phyloP scores from a whole-genome alignment of 768 basidiomycete species.

The Boletus subparvulus region DNA sequence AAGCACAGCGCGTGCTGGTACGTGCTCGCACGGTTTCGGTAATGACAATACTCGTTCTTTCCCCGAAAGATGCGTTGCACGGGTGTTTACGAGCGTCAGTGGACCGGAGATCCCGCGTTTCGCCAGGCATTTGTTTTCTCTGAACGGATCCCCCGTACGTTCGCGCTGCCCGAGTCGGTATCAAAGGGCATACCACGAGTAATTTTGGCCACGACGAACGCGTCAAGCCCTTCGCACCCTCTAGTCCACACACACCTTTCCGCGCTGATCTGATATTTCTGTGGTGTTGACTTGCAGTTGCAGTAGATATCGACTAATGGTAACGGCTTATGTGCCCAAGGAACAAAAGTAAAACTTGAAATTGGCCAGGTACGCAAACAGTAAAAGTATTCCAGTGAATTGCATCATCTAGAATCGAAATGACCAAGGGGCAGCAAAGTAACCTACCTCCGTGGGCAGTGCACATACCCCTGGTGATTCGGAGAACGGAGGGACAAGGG shows the following conservation, averaged over 20 bases:
- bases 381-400: too few relatives aligned
- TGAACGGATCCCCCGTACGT: slow-evolving; percentile 5
- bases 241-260: not conserved
- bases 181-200: not conserved
- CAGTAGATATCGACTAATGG: too few relatives aligned
- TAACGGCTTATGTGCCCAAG: too few relatives aligned
- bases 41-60: slow-evolving; percentile 15
- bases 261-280: slow-evolving; percentile 23
- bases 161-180: not conserved
- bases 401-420: too few relatives aligned
- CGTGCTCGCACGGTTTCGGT: slow-evolving; percentile 12
- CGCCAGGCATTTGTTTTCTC: not conserved
- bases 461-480: slow-evolving; percentile 20
- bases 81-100: slow-evolving; percentile 11
- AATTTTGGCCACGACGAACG: not conserved
- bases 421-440: slow-evolving; percentile 5
- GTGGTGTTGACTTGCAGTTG: not conserved
- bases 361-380: too few relatives aligned
- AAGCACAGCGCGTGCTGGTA: not conserved
- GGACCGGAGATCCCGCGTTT: slow-evolving; percentile 11
- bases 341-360: too few relatives aligned
- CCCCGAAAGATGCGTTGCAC: slow-evolving; percentile 7
- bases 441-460: slow-evolving; percentile 13
- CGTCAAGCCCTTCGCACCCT: not conserved
- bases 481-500: slow-evolving; percentile 5